Evolutionary conservation across 352 stramenopile genomes (phyloP).

Genomic region (Phytopythium kandeliae): DNA sequence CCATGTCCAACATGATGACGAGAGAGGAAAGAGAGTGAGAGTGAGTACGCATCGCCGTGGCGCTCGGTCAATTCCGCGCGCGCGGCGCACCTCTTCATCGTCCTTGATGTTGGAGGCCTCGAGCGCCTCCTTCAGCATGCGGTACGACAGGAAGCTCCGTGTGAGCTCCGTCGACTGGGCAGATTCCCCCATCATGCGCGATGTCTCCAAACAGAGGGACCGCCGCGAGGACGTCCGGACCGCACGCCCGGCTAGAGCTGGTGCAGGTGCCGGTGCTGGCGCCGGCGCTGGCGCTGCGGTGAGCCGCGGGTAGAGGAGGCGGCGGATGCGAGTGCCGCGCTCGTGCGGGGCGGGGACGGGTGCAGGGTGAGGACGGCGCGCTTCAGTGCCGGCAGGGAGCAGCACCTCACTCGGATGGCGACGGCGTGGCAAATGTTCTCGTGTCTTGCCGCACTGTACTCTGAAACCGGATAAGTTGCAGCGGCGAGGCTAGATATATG

Average conservation of each 20-base stretch:
- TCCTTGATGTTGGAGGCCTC: slow-evolving; percentile 72
- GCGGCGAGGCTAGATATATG: no score
- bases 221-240: no score
- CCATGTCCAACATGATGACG: no score
- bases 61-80: neutral
- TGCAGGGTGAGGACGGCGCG: neutral
- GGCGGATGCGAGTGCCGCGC: neutral
- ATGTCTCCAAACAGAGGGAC: neutral
- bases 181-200: slow-evolving; percentile 13
- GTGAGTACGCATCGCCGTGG: neutral
- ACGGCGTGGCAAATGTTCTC: neutral
- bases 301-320: neutral
- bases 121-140: slow-evolving; percentile 73
- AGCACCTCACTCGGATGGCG: neutral
- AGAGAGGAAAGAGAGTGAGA: neutral
- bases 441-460: slow-evolving; percentile 4
- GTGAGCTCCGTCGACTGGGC: slow-evolving; percentile 32
- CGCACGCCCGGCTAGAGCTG: no score
- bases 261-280: neutral
- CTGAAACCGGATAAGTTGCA: neutral
- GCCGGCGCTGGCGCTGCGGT: neutral
- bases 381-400: neutral
- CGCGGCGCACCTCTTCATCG: slow-evolving; percentile 55
- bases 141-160: slow-evolving; percentile 62
- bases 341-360: neutral